Conservation (phyloP, 106 monocot genomes). For the Allium cepa region DNA sequence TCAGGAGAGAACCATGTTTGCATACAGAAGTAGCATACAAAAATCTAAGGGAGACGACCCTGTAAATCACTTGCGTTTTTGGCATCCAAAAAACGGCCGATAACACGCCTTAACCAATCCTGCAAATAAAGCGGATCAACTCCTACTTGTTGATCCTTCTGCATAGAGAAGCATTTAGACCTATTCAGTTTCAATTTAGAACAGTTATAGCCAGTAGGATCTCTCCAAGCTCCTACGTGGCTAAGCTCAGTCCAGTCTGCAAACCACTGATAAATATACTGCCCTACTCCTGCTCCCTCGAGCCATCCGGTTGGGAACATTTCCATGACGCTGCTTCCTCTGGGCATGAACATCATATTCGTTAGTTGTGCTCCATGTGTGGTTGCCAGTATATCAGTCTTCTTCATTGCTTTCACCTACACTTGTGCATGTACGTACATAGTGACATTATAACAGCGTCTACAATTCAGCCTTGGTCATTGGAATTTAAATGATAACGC, state of each 20-base stretch:
- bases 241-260: slow-evolving; percentile 7
- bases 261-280: slow-evolving; percentile 19
- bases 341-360: slow-evolving; percentile 27
- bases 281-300: slow-evolving; percentile 15
- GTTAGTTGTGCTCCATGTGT: slow-evolving; percentile 23
- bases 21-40: too few species aligned
- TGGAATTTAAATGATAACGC: not conserved
- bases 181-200: not conserved
- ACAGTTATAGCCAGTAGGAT: not conserved
- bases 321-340: slow-evolving; percentile 22
- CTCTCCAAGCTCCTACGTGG: slow-evolving; percentile 14
- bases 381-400: slow-evolving; percentile 14
- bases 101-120: slow-evolving; percentile 8
- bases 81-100: not conserved
- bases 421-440: not conserved
- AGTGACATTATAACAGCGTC: slow-evolving; percentile 7
- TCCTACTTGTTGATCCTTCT: slow-evolving; percentile 15
- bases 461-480: slow-evolving; percentile 10
- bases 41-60: too few species aligned
- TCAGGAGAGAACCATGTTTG: too few species aligned
- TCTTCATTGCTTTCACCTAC: slow-evolving; percentile 17
- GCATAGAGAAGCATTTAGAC: slow-evolving; percentile 10
- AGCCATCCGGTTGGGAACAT: slow-evolving; percentile 27
- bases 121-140: slow-evolving; percentile 4
- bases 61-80: not conserved